Conservation (phyloP, 495 filamentous ascomycete species). For the Hyaloscypha finlandica region DNA sequence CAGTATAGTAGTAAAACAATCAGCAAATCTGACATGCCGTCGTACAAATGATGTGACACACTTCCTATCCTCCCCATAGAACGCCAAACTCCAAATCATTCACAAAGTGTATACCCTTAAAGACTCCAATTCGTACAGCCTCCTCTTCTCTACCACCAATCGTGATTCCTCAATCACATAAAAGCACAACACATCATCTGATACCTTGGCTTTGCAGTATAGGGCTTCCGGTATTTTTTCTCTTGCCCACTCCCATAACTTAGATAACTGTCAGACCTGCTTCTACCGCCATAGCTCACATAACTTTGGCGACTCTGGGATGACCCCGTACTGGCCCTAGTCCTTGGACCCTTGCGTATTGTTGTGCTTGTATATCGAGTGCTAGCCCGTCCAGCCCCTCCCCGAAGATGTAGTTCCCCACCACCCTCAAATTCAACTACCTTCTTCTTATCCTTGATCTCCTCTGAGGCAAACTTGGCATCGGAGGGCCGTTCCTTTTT, state of each 20-base stretch:
- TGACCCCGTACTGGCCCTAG: background rate
- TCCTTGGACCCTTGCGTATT: background rate
- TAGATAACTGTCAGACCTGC: background rate
- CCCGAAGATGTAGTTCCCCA: background rate
- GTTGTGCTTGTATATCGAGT: background rate
- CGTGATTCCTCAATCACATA: background rate
- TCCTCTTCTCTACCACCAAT: background rate
- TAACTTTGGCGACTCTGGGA: background rate
- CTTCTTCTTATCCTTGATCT: background rate
- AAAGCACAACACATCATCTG: conserved; percentile 3
- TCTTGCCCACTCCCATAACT: background rate
- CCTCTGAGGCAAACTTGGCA: background rate
- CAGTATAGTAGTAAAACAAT: background rate
- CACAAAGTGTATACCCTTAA: background rate
- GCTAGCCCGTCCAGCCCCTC: background rate
- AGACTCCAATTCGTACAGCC: background rate
- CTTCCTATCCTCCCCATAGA: background rate
- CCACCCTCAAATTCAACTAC: background rate
- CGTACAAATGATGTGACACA: background rate
- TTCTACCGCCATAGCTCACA: background rate
- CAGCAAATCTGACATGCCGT: background rate
- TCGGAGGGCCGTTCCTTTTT: background rate
- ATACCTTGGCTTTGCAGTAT: background rate
- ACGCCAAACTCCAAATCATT: background rate
- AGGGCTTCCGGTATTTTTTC: background rate